Conservation (phyloP, 1,284 basidiomycete genomes). For the Boletus nobilissimus region DNA sequence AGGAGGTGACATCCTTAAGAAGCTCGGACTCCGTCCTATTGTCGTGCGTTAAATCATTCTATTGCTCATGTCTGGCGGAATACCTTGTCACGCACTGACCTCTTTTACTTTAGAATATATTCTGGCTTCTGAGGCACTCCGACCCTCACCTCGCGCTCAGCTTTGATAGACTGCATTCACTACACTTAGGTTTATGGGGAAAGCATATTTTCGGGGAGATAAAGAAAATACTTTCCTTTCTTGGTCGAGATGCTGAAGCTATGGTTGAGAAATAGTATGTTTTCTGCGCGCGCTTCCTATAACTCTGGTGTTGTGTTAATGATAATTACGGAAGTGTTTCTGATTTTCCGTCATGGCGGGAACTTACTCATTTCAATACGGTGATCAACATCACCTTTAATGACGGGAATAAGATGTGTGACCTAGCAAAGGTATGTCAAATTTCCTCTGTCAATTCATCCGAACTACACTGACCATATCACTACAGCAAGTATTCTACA, state of each 20-base stretch:
- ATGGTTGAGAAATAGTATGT: background rate
- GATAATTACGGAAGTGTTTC: background rate
- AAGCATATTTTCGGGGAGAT: background rate
- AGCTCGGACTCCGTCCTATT: background rate
- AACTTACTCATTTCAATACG: background rate
- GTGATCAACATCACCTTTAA: background rate
- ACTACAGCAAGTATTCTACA: background rate
- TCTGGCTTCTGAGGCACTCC: background rate
- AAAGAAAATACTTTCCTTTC: background rate
- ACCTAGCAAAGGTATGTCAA: constrained; percentile 2
- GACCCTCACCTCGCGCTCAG: background rate
- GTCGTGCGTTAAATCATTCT: background rate
- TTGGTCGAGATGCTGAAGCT: background rate
- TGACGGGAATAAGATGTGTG: background rate
- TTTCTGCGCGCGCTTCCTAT: background rate
- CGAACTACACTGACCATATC: background rate
- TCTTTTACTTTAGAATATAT: background rate
- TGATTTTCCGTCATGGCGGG: background rate
- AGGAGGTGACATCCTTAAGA: background rate
- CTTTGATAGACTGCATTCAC: background rate
- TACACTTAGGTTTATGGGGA: background rate
- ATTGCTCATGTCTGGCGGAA: background rate
- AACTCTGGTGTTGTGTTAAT: background rate
- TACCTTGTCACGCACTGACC: too few species aligned
- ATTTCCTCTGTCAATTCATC: background rate